Evolutionary conservation across 805 yeast genomes (phyloP).

Genomic region (Nakazawaea sp.): DNA sequence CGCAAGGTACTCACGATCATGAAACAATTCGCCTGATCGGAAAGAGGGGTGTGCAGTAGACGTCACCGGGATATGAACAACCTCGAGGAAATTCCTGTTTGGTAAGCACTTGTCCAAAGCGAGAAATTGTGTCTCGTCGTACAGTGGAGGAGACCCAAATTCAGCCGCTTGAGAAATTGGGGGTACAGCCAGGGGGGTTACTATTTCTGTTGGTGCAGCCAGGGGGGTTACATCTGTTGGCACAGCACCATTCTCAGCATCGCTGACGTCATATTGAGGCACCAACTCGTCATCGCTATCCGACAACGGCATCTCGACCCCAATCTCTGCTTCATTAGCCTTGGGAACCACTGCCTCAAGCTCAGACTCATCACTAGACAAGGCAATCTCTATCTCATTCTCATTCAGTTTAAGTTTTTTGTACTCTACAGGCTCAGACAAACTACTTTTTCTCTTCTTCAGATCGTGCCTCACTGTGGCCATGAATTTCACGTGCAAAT

Average conservation of each 20-base stretch:
- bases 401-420: not conserved
- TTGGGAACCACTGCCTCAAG: slow-evolving; percentile 2
- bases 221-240: not conserved
- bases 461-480: slow-evolving; percentile 38
- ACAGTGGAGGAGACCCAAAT: not conserved
- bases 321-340: slow-evolving; percentile 1
- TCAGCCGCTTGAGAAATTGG: not conserved
- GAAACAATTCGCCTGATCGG: slow-evolving; percentile 17
- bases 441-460: slow-evolving; percentile 10
- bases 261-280: slow-evolving; percentile 1
- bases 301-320: not conserved
- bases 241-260: not conserved
- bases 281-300: not conserved
- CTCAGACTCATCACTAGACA: slow-evolving; percentile 8
- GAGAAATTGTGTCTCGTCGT: slow-evolving; percentile 33
- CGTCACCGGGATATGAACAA: slow-evolving; percentile 34
- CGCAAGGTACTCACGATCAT: slow-evolving; percentile 29
- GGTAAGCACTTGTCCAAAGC: slow-evolving; percentile 86
- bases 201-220: not conserved
- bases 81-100: slow-evolving; percentile 48
- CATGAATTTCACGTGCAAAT: slow-evolving; percentile 68
- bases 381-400: not conserved
- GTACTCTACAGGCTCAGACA: not conserved
- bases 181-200: not conserved
- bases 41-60: slow-evolving; percentile 17